A percentile compares a stretch with the other conserved stretches of the same genome.
Evolutionary conservation across 768 basidiomycete species (phyloP).

Genomic region (Mycena vitilis): DNA sequence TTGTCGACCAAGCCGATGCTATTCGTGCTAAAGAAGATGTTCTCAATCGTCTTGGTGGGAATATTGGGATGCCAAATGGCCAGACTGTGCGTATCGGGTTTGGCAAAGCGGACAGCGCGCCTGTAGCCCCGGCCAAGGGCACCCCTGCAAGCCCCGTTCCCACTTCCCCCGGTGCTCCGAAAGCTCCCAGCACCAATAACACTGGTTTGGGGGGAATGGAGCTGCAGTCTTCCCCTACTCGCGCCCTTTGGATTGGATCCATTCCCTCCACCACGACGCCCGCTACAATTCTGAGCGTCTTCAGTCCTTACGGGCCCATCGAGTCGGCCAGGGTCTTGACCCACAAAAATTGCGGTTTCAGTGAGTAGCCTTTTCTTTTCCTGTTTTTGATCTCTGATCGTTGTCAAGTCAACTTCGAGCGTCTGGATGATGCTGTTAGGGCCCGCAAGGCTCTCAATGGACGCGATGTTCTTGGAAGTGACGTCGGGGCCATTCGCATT

Average conservation of each 20-base stretch:
- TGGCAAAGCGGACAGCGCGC: slow-evolving; percentile 97
- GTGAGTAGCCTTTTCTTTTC: slow-evolving; percentile 53
- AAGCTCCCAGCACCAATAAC: slow-evolving; percentile 56
- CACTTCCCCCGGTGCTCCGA: slow-evolving; percentile 70
- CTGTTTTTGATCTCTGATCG: slow-evolving; percentile 9
- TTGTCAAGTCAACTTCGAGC: slow-evolving; percentile 92
- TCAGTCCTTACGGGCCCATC: slow-evolving; percentile 97
- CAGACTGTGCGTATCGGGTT: slow-evolving; percentile 98
- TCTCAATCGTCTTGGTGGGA: slow-evolving; percentile 92
- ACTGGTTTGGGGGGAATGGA: slow-evolving; percentile 78
- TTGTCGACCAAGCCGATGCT: slow-evolving; percentile 95
- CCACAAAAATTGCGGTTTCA: slow-evolving; percentile 97
- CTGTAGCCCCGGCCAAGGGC: slow-evolving; percentile 88
- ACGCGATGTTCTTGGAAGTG: slow-evolving; percentile 94
- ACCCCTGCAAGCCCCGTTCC: slow-evolving; percentile 72
- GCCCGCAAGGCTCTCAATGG: slow-evolving; percentile 97
- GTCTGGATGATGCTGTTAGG: slow-evolving; percentile 94
- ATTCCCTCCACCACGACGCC: slow-evolving; percentile 97
- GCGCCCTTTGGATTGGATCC: slow-evolving; percentile 97
- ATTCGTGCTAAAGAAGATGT: slow-evolving; percentile 98
- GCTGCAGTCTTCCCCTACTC: slow-evolving; percentile 90
- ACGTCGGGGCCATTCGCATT: slow-evolving; percentile 96
- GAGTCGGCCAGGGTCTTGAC: slow-evolving; percentile 96
- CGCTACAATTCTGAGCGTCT: slow-evolving; percentile 93
- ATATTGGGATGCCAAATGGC: slow-evolving; percentile 94